These are phyloP conservation scores for Prunus kanzakura DNA, from an alignment of 306 rosid species.

Conservation along the genomic window DNA sequence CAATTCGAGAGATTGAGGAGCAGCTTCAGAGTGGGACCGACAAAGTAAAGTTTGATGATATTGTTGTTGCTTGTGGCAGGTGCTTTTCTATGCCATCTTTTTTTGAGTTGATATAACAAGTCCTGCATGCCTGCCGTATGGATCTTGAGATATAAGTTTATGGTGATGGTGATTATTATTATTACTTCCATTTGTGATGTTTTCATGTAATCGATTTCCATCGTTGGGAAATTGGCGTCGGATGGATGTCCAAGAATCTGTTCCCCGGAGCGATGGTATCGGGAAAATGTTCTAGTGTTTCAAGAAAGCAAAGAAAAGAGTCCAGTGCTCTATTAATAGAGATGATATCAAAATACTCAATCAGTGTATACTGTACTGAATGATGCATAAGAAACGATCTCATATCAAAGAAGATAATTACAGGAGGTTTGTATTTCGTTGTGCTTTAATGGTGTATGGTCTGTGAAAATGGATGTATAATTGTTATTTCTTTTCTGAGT, in stretches of 20 bases:
- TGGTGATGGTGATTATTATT: too few relatives aligned
- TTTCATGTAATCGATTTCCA: too few relatives aligned
- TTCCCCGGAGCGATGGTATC: slow-evolving; percentile 64
- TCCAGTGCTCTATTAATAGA: not conserved
- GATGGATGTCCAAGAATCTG: slow-evolving; percentile 70
- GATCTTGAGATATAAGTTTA: too few relatives aligned
- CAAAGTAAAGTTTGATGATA: slow-evolving; percentile 68
- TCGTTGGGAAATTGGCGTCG: slow-evolving; percentile 65
- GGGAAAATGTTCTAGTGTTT: slow-evolving; percentile 69
- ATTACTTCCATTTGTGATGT: too few relatives aligned
- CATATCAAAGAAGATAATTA: not conserved
- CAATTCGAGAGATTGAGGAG: slow-evolving; percentile 73
- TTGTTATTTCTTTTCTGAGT: too few relatives aligned
- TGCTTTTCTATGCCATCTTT: slow-evolving; percentile 35
- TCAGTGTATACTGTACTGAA: not conserved
- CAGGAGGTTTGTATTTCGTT: not conserved
- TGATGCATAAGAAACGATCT: not conserved
- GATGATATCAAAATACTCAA: not conserved
- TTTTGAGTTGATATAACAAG: not conserved
- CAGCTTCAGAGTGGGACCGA: slow-evolving; percentile 56
- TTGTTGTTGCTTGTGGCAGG: slow-evolving; percentile 98
- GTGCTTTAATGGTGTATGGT: not conserved
- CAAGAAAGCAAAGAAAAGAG: not conserved
- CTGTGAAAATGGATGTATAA: not conserved
- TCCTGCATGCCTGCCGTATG: too few relatives aligned